Percentiles rank a stretch among this genome's conserved stretches.
Evolutionary conservation across 2,329 filamentous ascomycete genomes (phyloP).

Genomic region (Fonsecaea nubica): DNA sequence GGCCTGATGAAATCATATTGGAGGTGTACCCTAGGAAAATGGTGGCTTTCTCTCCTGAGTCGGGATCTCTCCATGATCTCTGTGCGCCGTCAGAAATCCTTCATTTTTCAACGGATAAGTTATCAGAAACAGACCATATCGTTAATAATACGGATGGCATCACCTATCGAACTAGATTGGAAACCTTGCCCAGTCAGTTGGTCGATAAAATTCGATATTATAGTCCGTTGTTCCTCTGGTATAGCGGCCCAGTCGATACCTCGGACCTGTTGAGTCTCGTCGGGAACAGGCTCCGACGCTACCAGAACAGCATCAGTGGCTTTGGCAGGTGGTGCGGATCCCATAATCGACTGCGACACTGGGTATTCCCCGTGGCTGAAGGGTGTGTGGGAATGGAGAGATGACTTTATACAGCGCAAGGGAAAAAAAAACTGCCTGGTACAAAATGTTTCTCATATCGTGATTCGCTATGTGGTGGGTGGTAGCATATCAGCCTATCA

Average conservation of each 20-base stretch:
- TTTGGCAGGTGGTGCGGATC: conserved; percentile 60
- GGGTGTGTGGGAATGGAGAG: not conserved
- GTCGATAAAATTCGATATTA: conserved; percentile 80
- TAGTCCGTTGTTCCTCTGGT: conserved; percentile 73
- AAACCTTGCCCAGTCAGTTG: conserved; percentile 88
- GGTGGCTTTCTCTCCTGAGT: conserved; percentile 79
- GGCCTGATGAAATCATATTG: conserved; percentile 94
- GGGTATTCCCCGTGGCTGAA: not conserved
- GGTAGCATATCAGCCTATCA: conserved; percentile 2
- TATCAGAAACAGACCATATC: conserved; percentile 73
- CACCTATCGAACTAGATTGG: conserved; percentile 78
- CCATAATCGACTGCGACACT: conserved; percentile 22
- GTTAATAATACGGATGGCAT: conserved; percentile 91
- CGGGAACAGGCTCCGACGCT: conserved; percentile 79
- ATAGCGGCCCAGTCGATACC: conserved; percentile 92
- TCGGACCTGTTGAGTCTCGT: conserved; percentile 78
- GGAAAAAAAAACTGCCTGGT: not conserved
- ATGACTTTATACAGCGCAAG: not conserved
- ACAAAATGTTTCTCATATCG: not conserved
- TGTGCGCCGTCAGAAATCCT: conserved; percentile 47
- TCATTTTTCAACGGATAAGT: not conserved
- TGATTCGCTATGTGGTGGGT: not conserved
- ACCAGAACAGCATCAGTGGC: conserved; percentile 84
- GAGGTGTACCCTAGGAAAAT: conserved; percentile 98
- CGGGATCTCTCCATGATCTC: conserved; percentile 81